Conservation (phyloP, 345 rosid species). For the Lumnitzera racemosa region DNA sequence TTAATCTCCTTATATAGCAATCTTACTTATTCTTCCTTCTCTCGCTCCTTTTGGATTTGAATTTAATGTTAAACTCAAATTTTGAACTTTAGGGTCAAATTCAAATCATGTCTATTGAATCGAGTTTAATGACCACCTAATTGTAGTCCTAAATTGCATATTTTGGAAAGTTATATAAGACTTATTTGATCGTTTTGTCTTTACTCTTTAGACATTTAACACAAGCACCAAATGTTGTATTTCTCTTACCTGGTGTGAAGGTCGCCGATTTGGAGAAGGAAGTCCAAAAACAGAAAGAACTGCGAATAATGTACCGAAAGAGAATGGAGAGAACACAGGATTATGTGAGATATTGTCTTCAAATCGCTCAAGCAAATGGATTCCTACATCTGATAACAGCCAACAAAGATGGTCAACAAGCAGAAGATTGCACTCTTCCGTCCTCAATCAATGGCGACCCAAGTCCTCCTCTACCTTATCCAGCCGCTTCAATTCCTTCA, state of each 20-base stretch:
- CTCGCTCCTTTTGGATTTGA: too few species aligned
- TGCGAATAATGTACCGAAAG: slow-evolving; percentile 27
- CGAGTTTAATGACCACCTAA: too few species aligned
- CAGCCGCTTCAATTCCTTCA: neutral
- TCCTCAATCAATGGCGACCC: slow-evolving; percentile 3
- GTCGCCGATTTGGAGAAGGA: slow-evolving; percentile 33
- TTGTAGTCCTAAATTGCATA: too few species aligned
- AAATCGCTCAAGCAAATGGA: slow-evolving; percentile 49
- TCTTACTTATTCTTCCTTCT: too few species aligned
- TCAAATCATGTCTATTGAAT: too few species aligned
- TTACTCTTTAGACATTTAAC: too few species aligned
- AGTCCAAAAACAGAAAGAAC: slow-evolving; percentile 34
- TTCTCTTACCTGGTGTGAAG: slow-evolving; percentile 9
- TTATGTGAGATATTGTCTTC: slow-evolving; percentile 47
- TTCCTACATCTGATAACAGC: slow-evolving; percentile 31
- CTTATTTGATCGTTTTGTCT: too few species aligned
- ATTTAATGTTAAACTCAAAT: too few species aligned
- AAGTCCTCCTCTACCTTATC: slow-evolving; percentile 13
- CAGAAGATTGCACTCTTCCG: slow-evolving; percentile 8
- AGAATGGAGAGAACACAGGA: slow-evolving; percentile 49
- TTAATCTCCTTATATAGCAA: too few species aligned
- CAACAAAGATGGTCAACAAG: slow-evolving; percentile 16
- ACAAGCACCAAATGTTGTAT: neutral
- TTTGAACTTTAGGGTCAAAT: too few species aligned
- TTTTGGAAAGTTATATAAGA: too few species aligned